These are phyloP conservation scores for Paraphysoderma sedebokerense DNA, from an alignment of 371 early-diverging fungal species.

Conservation along the genomic window DNA sequence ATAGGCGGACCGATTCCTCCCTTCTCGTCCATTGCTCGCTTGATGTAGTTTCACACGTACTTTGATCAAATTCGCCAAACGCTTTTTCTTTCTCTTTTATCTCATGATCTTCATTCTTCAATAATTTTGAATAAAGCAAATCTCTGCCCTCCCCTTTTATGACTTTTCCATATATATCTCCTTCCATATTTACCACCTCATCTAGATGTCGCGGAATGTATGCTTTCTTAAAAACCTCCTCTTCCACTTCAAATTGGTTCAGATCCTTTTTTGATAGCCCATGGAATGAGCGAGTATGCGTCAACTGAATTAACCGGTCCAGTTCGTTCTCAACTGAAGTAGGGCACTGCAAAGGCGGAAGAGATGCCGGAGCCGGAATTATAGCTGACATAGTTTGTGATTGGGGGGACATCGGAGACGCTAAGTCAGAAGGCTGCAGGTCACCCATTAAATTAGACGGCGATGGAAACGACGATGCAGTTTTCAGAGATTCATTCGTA, in stretches of 20 bases:
- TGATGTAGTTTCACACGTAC: neutral
- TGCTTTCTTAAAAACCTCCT: conserved; percentile 76
- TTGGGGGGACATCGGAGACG: neutral
- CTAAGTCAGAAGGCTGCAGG: neutral
- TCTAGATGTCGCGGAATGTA: conserved; percentile 85
- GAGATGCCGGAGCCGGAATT: conserved; percentile 6
- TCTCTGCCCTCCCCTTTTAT: conserved; percentile 54
- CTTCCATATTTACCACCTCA: conserved; percentile 76
- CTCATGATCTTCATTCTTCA: too few species aligned
- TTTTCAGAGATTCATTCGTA: conserved; percentile 11
- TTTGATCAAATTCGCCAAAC: neutral
- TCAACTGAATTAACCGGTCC: conserved; percentile 7
- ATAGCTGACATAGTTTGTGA: conserved; percentile 20
- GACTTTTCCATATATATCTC: conserved; percentile 51
- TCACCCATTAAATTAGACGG: neutral
- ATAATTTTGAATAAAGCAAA: conserved; percentile 29
- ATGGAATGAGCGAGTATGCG: neutral
- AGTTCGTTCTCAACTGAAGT: conserved; percentile 32
- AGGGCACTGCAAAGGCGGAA: neutral
- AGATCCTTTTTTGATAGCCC: neutral
- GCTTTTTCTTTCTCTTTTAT: neutral
- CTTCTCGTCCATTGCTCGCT: neutral
- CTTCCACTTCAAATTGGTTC: conserved; percentile 34
- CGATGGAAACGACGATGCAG: neutral
- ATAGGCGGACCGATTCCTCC: neutral